These are phyloP conservation scores for Astrothelium subdiscretum DNA, from an alignment of 495 filamentous ascomycete species.

Conservation along the genomic window DNA sequence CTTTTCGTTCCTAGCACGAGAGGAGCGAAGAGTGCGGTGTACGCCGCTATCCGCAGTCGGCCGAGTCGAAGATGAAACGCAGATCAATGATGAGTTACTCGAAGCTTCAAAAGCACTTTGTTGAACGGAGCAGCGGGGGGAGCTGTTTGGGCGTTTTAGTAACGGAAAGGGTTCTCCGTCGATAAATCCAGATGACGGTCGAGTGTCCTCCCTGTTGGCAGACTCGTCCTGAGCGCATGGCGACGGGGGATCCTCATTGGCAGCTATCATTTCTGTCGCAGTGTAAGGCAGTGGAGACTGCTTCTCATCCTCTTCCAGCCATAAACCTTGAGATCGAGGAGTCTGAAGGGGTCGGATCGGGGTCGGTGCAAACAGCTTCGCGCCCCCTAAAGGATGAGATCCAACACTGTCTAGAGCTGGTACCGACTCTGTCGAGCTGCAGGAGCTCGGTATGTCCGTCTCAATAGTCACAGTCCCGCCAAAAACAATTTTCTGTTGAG, in stretches of 20 bases:
- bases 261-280: not conserved
- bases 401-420: not conserved
- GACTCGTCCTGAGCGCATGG: not conserved
- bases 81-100: not conserved
- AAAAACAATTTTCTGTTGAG: not conserved
- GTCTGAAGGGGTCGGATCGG: not conserved
- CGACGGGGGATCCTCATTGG: not conserved
- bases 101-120: not conserved
- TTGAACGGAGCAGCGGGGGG: not conserved
- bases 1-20: slow-evolving; percentile 10
- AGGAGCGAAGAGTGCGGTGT: not conserved
- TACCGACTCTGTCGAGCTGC: not conserved
- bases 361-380: not conserved
- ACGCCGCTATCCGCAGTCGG: too few species aligned
- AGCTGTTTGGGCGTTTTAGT: not conserved
- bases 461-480: not conserved
- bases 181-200: not conserved
- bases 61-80: not conserved
- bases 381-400: not conserved
- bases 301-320: not conserved
- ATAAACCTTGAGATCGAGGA: not conserved
- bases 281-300: not conserved
- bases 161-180: not conserved
- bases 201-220: not conserved
- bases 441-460: not conserved